These are phyloP conservation scores for Vishniacozyma victoriae DNA, from an alignment of 768 basidiomycete genomes.

Conservation along the genomic window DNA sequence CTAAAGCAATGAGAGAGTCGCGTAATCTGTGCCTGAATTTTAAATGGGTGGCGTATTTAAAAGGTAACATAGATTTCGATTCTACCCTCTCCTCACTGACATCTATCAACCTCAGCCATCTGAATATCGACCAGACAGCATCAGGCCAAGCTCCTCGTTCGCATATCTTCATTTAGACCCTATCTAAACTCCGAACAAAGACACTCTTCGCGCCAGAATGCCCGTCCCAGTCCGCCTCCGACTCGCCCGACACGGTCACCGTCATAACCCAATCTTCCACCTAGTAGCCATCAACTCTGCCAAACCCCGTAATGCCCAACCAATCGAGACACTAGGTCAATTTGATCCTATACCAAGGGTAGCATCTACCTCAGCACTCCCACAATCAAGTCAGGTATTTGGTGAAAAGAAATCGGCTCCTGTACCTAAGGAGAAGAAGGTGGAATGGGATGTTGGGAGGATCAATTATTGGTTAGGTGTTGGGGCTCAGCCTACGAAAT, in stretches of 20 bases:
- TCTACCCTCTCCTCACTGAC: too few relatives aligned
- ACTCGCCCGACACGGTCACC: slow-evolving; percentile 71
- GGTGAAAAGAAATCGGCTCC: slow-evolving; percentile 48
- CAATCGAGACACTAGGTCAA: slow-evolving; percentile 77
- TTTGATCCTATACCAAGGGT: slow-evolving; percentile 61
- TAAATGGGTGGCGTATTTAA: too few relatives aligned
- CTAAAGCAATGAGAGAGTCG: too few relatives aligned
- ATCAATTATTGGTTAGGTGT: slow-evolving; percentile 82
- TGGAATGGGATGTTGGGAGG: slow-evolving; percentile 86
- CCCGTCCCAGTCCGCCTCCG: slow-evolving; percentile 76
- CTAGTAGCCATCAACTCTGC: slow-evolving; percentile 74
- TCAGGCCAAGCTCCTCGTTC: too few relatives aligned
- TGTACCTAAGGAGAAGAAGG: slow-evolving; percentile 54
- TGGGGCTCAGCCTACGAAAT: slow-evolving; percentile 74
- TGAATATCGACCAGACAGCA: background rate
- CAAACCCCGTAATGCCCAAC: slow-evolving; percentile 71
- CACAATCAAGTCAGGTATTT: slow-evolving; percentile 46
- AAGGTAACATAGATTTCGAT: too few relatives aligned
- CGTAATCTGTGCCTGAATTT: too few relatives aligned
- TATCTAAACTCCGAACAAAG: too few relatives aligned
- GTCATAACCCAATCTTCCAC: slow-evolving; percentile 71
- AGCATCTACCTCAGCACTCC: slow-evolving; percentile 7
- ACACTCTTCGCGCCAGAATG: slow-evolving; percentile 52
- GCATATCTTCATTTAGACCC: too few relatives aligned
- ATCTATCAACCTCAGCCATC: background rate